Conservation (phyloP, 306 rosid species). For the Comarum palustre region DNA sequence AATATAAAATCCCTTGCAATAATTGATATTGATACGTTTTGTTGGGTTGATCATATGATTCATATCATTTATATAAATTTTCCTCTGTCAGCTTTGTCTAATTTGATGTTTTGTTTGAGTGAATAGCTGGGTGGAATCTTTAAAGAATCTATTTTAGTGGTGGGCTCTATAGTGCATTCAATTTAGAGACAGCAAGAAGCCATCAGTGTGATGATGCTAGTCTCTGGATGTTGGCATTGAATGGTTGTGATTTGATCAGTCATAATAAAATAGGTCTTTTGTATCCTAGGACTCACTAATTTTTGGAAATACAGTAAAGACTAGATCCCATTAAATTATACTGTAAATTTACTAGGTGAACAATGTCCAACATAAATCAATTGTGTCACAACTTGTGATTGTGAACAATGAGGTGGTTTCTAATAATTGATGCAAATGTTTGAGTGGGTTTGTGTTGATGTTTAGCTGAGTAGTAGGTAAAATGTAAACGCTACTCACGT, state of each 20-base stretch:
- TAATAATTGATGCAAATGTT: constrained; percentile 5
- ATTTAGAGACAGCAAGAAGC: background rate
- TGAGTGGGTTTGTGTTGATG: background rate
- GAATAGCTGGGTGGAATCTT: constrained; percentile 3
- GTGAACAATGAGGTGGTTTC: constrained; percentile 1
- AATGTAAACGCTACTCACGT: constrained; percentile 2
- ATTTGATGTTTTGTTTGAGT: background rate
- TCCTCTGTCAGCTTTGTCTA: background rate
- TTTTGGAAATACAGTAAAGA: background rate
- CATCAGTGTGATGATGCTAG: background rate
- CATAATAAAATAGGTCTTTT: background rate
- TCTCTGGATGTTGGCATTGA: constrained; percentile 5
- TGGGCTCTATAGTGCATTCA: constrained; percentile 4
- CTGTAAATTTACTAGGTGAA: constrained; percentile 7
- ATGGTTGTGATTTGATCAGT: background rate
- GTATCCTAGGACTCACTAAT: background rate
- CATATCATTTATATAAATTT: background rate
- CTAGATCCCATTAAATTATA: background rate
- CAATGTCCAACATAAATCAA: constrained; percentile 6
- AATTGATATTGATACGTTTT: background rate
- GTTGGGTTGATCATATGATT: background rate
- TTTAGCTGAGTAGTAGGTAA: background rate
- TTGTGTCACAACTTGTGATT: constrained; percentile 7
- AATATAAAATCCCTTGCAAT: background rate
- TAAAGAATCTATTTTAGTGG: background rate